A percentile compares a stretch with the other conserved stretches of the same genome.
Conservation (phyloP, 257 asterid genomes). For the Prunella vulgaris region DNA sequence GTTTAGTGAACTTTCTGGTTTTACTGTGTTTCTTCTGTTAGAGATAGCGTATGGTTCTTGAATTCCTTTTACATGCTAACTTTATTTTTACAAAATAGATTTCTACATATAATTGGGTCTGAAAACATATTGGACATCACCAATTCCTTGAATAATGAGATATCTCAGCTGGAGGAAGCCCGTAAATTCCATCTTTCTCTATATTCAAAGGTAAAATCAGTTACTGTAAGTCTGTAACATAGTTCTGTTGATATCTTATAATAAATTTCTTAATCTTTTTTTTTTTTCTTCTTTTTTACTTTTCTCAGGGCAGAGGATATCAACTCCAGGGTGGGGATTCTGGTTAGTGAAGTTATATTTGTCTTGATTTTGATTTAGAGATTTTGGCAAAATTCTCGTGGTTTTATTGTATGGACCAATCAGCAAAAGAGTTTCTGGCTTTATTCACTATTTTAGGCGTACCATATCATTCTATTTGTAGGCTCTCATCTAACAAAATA, state of each 20-base stretch:
- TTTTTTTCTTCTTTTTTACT: background rate
- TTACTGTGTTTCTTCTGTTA: slow-evolving; percentile 8
- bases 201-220: slow-evolving; percentile 56
- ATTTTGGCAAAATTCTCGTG: background rate
- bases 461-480: too few relatives aligned
- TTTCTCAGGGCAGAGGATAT: slow-evolving; percentile 48
- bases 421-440: background rate
- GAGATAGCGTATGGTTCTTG: slow-evolving; percentile 16
- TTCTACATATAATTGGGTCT: slow-evolving; percentile 65
- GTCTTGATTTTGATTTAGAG: background rate
- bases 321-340: slow-evolving; percentile 33
- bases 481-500: background rate
- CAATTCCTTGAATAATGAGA: slow-evolving; percentile 54
- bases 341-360: slow-evolving; percentile 37
- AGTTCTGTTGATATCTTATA: slow-evolving; percentile 8
- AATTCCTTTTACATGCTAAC: slow-evolving; percentile 11
- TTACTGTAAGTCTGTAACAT: background rate
- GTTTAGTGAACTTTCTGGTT: slow-evolving; percentile 35
- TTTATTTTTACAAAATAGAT: slow-evolving; percentile 41
- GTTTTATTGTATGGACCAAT: background rate
- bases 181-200: slow-evolving; percentile 70
- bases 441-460: background rate
- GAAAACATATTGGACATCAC: slow-evolving; percentile 43
- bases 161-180: slow-evolving; percentile 89
- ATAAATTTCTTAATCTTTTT: background rate